Percentiles rank a stretch among this genome's conserved stretches.
phyloP scores from a whole-genome alignment of 441 rosid species.

The Mallotus repandus region DNA sequence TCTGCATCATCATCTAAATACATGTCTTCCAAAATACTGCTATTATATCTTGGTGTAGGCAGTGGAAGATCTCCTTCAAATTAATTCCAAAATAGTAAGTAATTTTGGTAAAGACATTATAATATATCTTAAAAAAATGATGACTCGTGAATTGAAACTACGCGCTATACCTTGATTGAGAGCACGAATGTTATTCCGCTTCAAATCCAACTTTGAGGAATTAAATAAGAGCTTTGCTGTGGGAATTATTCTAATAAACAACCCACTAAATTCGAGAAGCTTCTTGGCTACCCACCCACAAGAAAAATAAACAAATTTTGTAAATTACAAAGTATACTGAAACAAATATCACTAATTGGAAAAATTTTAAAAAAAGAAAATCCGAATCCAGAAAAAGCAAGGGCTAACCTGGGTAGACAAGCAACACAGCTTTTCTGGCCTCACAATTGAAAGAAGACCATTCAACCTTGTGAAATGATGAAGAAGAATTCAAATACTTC shows the following conservation, averaged over 20 bases:
- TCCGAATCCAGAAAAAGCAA: conserved; percentile 8
- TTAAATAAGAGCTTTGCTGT: conserved; percentile 63
- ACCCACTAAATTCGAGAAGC: conserved; percentile 53
- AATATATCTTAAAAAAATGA: conserved; percentile 13
- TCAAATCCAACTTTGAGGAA: conserved; percentile 63
- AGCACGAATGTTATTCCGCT: conserved; percentile 66
- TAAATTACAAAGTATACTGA: not conserved
- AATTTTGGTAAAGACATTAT: conserved; percentile 13
- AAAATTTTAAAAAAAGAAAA: not conserved
- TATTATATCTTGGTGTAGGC: conserved; percentile 74
- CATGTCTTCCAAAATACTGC: conserved; percentile 91
- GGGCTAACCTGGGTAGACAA: conserved; percentile 68
- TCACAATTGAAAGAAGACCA: conserved; percentile 87
- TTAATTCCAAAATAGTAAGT: conserved; percentile 18
- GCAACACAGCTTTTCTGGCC: conserved; percentile 80
- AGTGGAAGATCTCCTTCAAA: conserved; percentile 43
- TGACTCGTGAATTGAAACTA: conserved; percentile 1
- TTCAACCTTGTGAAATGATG: conserved; percentile 55
- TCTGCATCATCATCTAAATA: conserved; percentile 65
- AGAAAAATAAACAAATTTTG: not conserved
- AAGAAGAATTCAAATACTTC: conserved; percentile 54
- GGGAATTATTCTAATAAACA: conserved; percentile 71
- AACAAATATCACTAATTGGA: conserved; percentile 12
- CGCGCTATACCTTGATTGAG: conserved; percentile 59
- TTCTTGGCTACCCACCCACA: conserved; percentile 42